phyloP scores from a whole-genome alignment of 768 basidiomycete genomes.

The Sporobolomyces pararoseus region DNA sequence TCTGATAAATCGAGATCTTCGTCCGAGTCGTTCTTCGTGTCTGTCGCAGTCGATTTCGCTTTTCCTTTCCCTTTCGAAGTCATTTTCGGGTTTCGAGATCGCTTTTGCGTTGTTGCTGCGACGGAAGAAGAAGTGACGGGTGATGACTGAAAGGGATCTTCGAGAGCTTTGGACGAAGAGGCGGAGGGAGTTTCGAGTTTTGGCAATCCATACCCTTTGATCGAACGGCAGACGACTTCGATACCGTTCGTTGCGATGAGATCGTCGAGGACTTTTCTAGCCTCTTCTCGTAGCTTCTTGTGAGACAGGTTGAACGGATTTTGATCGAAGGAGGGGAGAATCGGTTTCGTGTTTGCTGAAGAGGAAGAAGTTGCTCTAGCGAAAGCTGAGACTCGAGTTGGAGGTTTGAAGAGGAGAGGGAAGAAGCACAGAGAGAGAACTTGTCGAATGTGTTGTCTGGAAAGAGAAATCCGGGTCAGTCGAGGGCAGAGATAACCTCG shows the following conservation, averaged over 20 bases:
- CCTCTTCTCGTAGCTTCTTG: slow-evolving; percentile 8
- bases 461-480: neutral
- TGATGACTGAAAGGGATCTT: slow-evolving; percentile 1
- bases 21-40: neutral
- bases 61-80: neutral
- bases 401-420: slow-evolving; percentile 31
- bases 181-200: neutral
- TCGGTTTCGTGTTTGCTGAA: neutral
- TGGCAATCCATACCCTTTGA: slow-evolving; percentile 12
- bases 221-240: slow-evolving; percentile 17
- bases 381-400: neutral
- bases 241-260: slow-evolving; percentile 13
- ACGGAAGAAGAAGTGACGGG: neutral
- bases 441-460: slow-evolving; percentile 24
- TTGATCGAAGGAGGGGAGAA: neutral
- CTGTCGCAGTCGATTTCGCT: neutral
- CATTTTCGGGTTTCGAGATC: neutral
- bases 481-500: neutral
- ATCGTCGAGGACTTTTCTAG: neutral
- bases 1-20: slow-evolving; percentile 15
- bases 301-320: slow-evolving; percentile 15
- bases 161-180: neutral
- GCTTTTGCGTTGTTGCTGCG: neutral
- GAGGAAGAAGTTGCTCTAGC: neutral
- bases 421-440: slow-evolving; percentile 24